These are phyloP conservation scores for Aspergillus haitiensis DNA, from an alignment of 495 filamentous ascomycete species.

Conservation along the genomic window DNA sequence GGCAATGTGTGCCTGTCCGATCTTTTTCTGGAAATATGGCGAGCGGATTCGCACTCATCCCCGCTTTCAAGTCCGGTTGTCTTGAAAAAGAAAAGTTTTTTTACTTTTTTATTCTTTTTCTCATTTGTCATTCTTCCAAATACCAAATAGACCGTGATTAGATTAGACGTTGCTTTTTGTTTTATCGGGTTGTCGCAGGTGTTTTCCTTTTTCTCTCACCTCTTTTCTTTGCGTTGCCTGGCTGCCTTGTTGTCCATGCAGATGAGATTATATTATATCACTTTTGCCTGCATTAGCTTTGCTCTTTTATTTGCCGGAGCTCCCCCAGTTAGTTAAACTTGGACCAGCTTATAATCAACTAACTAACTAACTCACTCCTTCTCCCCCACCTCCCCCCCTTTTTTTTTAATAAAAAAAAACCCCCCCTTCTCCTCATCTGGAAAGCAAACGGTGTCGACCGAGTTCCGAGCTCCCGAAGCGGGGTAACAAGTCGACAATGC, in stretches of 20 bases:
- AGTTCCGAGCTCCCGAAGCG: constrained; percentile 10
- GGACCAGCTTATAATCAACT: no score
- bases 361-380: no score
- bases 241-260: not conserved
- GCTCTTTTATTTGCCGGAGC: no score
- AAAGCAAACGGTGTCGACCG: constrained; percentile 1
- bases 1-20: constrained; percentile 38
- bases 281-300: no score
- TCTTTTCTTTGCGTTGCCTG: no score
- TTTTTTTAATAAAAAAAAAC: no score
- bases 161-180: not conserved
- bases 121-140: not conserved
- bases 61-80: constrained; percentile 25
- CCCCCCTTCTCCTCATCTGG: no score
- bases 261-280: not conserved
- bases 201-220: no score
- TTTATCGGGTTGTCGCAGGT: not conserved
- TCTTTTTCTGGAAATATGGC: constrained; percentile 45
- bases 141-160: not conserved
- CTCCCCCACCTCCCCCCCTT: no score
- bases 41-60: constrained; percentile 29
- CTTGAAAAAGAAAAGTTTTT: not conserved
- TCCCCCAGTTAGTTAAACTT: no score
- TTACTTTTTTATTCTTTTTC: not conserved
- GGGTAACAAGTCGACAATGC: not conserved